Percentiles rank a stretch among this genome's conserved stretches.
phyloP scores from a whole-genome alignment of 2,329 filamentous ascomycete species.

The Trichoderma cornu-damae region DNA sequence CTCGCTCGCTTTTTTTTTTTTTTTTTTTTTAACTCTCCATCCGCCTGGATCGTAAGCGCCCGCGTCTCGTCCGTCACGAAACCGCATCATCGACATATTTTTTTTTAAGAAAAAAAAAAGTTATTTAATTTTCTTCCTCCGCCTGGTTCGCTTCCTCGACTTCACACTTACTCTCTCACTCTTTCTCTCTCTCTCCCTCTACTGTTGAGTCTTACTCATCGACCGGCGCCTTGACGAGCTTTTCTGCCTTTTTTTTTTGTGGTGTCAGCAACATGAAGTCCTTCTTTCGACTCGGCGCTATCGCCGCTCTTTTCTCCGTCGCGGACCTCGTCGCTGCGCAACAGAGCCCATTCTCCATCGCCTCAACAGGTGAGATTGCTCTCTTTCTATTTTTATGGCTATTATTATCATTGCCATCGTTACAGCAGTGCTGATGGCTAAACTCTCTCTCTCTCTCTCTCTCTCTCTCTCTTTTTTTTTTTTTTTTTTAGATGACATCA shows the following conservation, averaged over 20 bases:
- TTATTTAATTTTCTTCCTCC: no score
- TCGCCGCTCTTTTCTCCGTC: constrained; percentile 12
- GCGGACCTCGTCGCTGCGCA: constrained; percentile 9
- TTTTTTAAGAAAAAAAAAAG: no score
- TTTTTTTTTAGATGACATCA: constrained; percentile 33
- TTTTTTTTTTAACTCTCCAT: neutral
- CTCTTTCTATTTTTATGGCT: neutral
- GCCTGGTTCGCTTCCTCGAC: neutral
- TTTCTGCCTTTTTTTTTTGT: neutral
- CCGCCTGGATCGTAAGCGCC: neutral
- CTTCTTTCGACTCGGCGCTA: constrained; percentile 5
- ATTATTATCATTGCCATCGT: no score
- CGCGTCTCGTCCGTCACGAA: neutral
- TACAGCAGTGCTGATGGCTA: neutral
- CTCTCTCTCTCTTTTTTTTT: neutral
- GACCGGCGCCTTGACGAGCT: neutral
- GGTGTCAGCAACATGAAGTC: constrained; percentile 8
- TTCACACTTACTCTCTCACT: neutral
- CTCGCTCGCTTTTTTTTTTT: neutral
- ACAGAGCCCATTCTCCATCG: constrained; percentile 6
- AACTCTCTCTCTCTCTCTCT: constrained; percentile 10
- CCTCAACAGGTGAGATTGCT: neutral
- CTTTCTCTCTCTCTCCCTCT: neutral
- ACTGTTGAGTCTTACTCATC: neutral
- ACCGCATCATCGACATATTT: neutral